Base-by-base conservation (phyloP, 2,329 filamentous ascomycete genomes). In the Fusarium devonianum region DNA sequence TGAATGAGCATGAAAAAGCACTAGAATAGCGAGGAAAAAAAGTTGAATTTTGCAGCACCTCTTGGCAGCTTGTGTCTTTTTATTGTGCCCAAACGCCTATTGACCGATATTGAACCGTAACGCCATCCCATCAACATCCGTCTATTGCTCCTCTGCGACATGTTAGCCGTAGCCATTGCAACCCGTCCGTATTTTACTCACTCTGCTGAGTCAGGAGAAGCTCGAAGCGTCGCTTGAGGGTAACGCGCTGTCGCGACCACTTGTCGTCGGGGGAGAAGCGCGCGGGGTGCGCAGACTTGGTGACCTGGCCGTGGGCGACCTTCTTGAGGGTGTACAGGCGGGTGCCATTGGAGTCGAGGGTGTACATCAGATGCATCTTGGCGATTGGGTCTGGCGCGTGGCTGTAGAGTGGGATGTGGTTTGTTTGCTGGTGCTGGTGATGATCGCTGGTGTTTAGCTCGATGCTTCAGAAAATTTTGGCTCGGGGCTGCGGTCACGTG, bases 231-330 rank as follows among this genome's bases (percentile, higher is more conserved):
- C 90, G 92, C 87, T 97, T 96, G 68, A 97, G 82, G 14, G 92
- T 95, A 38, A 97, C 92, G 65, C 94, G 86, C 78, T 97, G 93
- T 71, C 91, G 89, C 69, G 92, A 96, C 83, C 95, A 97, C 82
- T 97, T 96, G 82, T 99, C 94, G 77, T 99, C 94, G 58, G 94
- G 94, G 35, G 91, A 96, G 81, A 97, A 99, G 64, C 94, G 84
- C 32, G 94, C 94, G 35, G 94, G 93, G 78, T 97, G 93, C 47
- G 94, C 94, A 43, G 89, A 94, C 82, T 96, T 96, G 73, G 93
- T 96, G 69, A 97, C 90, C 71, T 92, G 85, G 69, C 89, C 88
- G 65, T 86, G 81, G 66, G 82, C 78, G 63, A 95, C 84, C 80
- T 97, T 97, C 78, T 97, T 93, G 62, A 97, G 85, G 36, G 94